Conservation (phyloP, 192 early-diverging fungal genomes). For the Coemansia sp. region DNA sequence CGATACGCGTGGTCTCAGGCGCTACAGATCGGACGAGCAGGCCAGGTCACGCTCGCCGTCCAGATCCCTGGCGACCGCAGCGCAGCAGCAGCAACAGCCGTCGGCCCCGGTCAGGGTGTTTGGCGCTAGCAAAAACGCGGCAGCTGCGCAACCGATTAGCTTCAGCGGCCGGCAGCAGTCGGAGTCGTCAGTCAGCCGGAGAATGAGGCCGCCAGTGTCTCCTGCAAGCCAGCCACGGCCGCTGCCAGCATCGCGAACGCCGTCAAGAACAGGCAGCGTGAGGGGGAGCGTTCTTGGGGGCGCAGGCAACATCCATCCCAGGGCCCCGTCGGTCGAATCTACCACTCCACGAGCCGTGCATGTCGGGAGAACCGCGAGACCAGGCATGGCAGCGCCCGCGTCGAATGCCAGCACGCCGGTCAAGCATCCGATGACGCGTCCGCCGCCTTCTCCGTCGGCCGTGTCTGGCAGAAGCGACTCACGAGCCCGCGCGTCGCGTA, state of each 20-base stretch:
- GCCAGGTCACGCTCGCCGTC: conserved; percentile 6
- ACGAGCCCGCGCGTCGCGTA: conserved; percentile 12
- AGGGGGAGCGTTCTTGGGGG: background rate
- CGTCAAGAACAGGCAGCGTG: conserved; percentile 4
- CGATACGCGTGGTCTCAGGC: conserved; percentile 16
- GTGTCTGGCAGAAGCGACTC: background rate
- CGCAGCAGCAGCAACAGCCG: conserved; percentile 13
- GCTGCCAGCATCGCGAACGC: conserved; percentile 6
- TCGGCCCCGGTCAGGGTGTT: conserved; percentile 1
- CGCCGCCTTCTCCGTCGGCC: conserved; percentile 18
- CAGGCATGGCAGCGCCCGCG: background rate
- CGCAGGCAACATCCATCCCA: background rate
- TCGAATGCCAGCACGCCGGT: background rate
- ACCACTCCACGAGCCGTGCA: background rate
- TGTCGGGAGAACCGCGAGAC: background rate
- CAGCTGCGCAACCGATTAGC: conserved; percentile 11
- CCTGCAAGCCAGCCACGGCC: background rate
- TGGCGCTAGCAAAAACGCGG: conserved; percentile 8
- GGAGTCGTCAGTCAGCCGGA: conserved; percentile 10
- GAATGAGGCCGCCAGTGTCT: background rate
- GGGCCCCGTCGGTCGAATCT: conserved; percentile 4
- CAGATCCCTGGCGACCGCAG: background rate
- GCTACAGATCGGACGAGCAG: conserved; percentile 21
- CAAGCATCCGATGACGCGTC: conserved; percentile 4
- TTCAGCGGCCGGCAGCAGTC: conserved; percentile 31